Conservation (phyloP, 495 filamentous ascomycete species). For the Beverwykella pulmonaria region DNA sequence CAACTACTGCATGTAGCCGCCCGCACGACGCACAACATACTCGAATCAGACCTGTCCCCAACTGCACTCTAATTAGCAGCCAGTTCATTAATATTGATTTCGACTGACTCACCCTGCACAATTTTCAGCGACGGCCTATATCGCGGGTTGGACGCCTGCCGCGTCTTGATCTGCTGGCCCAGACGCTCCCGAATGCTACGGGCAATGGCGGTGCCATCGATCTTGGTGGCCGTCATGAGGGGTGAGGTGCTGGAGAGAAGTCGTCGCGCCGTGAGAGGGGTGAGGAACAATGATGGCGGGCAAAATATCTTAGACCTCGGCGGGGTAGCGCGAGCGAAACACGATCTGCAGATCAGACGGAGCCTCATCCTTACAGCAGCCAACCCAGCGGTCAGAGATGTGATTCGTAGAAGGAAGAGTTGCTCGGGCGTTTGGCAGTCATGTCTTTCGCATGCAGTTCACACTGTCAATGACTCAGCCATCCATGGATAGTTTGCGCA, state of each 20-base stretch:
- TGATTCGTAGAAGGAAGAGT: neutral
- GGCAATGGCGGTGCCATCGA: slow-evolving; percentile 94
- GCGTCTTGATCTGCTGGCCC: slow-evolving; percentile 74
- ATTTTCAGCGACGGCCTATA: slow-evolving; percentile 89
- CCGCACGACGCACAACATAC: slow-evolving; percentile 54
- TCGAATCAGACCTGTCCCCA: slow-evolving; percentile 87
- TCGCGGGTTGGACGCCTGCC: slow-evolving; percentile 77
- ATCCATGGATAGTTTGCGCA: neutral
- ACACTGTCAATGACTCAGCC: slow-evolving; percentile 4
- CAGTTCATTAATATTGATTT: neutral
- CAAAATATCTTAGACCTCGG: slow-evolving; percentile 7
- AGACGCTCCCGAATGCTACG: slow-evolving; percentile 81
- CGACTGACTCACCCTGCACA: slow-evolving; percentile 73
- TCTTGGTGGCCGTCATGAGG: slow-evolving; percentile 82
- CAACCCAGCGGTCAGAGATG: slow-evolving; percentile 4
- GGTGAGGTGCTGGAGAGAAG: slow-evolving; percentile 54
- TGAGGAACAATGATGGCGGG: slow-evolving; percentile 2
- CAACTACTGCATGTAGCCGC: slow-evolving; percentile 16
- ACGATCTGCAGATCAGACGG: slow-evolving; percentile 12
- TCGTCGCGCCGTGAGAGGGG: slow-evolving; percentile 8
- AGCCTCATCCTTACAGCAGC: slow-evolving; percentile 24
- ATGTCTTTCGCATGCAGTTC: neutral
- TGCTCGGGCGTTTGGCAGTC: neutral
- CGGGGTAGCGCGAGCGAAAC: slow-evolving; percentile 21
- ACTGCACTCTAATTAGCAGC: slow-evolving; percentile 54